Base-by-base conservation (phyloP, 768 basidiomycete species). In the Calocybe gangraenosa region DNA sequence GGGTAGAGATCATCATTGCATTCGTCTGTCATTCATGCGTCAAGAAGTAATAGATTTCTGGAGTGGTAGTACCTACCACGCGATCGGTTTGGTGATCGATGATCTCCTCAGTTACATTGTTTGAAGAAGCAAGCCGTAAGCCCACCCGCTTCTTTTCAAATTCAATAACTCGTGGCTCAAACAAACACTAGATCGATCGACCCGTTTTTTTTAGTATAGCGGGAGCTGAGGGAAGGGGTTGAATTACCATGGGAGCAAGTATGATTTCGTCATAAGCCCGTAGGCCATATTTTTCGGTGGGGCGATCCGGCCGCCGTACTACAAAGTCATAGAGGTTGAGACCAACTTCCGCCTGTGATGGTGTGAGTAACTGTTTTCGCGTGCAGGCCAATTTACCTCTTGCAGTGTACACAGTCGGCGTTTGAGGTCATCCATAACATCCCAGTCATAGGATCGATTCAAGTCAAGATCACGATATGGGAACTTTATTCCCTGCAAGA, bases 261-360 rank as follows among this genome's bases (percentile, higher is more conserved):
- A 96, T 94, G 41, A 89, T 84, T 64, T 99, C 96, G 59, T 98
- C 95, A 59, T 96, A 98, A 2, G 90, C 86, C 20, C 92, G 82
- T 35, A 96, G 68, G 20, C 82, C 85, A 60, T 93, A 97, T 59
- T 96, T 96, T 61, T 87, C 79, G 0, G 93, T 85, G 11, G 82
- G 68, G 42, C 79, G 75, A 30, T 80, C 82, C 4, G 92, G 86
- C 42, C 78, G 69, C 30, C 94, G 76, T 11, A 95, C 87, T 17
- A 85, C 78, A 55, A 98, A 93, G 59, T 96, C 92, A 63, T 92
- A 93, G 37, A 92, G 62, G 56, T 92, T 95, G 41, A 92, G 70
- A 2, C 88, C 93, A 3, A 97, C 90, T 49, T 95, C 89, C 37
- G 79, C 79, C 95, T 96, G 55, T 21, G 35, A n/a, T n/a, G n/a